phyloP scores from a whole-genome alignment of 2,329 filamentous ascomycete genomes.

The Fusarium compactum region DNA sequence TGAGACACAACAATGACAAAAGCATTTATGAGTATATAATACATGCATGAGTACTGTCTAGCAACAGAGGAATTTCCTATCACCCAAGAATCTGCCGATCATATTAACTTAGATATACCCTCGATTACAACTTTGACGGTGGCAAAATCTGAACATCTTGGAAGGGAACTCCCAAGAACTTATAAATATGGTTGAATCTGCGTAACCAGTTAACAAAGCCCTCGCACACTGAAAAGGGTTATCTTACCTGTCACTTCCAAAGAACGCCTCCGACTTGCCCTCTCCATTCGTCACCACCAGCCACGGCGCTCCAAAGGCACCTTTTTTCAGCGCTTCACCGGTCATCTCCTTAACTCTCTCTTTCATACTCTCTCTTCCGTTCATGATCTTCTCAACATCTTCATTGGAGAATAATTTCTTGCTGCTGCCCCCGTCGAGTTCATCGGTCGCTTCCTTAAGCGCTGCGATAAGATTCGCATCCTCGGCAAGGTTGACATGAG shows the following conservation, averaged over 20 bases:
- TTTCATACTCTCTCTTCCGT: slow-evolving; percentile 62
- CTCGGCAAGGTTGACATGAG: slow-evolving; percentile 69
- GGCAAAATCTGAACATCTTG: slow-evolving; percentile 60
- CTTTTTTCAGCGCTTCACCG: slow-evolving; percentile 69
- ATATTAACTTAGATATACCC: background rate
- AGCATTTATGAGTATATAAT: background rate
- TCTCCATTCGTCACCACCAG: slow-evolving; percentile 72
- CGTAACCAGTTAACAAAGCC: background rate
- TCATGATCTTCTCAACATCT: slow-evolving; percentile 68
- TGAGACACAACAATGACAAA: slow-evolving; percentile 1
- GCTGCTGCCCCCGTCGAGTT: slow-evolving; percentile 36
- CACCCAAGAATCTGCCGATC: too few relatives aligned
- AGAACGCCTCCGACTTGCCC: slow-evolving; percentile 75
- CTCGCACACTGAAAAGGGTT: too few relatives aligned
- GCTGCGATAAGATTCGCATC: slow-evolving; percentile 62
- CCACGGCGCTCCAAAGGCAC: slow-evolving; percentile 84
- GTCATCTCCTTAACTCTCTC: slow-evolving; percentile 67
- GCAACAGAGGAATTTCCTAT: background rate
- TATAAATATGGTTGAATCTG: slow-evolving; percentile 78
- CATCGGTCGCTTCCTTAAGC: slow-evolving; percentile 51
- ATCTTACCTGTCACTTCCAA: slow-evolving; percentile 76
- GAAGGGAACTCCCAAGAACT: slow-evolving; percentile 72
- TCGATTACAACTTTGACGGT: slow-evolving; percentile 53
- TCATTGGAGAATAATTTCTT: slow-evolving; percentile 59
- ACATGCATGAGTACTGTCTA: background rate